Evolutionary conservation across 1,139 yeast genomes (phyloP).

Genomic region (Cylindricascospora bacillispora): DNA sequence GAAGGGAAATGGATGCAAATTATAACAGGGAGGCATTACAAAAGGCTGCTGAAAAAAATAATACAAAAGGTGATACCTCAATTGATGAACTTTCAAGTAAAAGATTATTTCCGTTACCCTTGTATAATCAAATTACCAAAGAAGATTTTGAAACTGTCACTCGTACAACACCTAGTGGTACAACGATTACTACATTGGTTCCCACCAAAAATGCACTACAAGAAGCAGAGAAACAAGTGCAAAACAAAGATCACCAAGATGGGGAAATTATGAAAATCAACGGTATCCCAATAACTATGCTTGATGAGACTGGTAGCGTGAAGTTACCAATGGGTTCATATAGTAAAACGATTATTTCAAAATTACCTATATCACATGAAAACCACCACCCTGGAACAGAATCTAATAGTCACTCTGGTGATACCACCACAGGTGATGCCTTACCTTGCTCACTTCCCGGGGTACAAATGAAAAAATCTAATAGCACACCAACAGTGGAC

Average conservation of each 20-base stretch:
- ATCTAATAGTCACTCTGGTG: neutral
- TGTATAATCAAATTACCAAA: constrained; percentile 82
- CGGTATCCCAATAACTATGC: constrained; percentile 70
- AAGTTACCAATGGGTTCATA: neutral
- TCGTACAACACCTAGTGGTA: constrained; percentile 84
- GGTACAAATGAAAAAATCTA: neutral
- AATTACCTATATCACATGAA: neutral
- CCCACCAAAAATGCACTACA: constrained; percentile 68
- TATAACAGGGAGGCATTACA: constrained; percentile 31
- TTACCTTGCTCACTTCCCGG: too few species aligned
- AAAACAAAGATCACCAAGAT: constrained; percentile 12
- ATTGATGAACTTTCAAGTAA: constrained; percentile 10
- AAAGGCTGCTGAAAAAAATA: constrained; percentile 18
- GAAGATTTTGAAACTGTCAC: constrained; percentile 81
- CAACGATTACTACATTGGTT: constrained; percentile 77
- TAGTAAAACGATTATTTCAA: neutral
- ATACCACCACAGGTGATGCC: neutral
- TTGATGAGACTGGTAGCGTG: constrained; percentile 68
- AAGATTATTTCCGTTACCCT: constrained; percentile 66
- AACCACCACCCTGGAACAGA: neutral
- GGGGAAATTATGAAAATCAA: constrained; percentile 34
- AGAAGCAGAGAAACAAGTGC: constrained; percentile 28
- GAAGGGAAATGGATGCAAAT: constrained; percentile 42
- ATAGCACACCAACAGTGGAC: neutral
- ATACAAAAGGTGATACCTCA: constrained; percentile 10